Conservation (phyloP, 805 yeast genomes). For the Saccharomyces paradoxus region DNA sequence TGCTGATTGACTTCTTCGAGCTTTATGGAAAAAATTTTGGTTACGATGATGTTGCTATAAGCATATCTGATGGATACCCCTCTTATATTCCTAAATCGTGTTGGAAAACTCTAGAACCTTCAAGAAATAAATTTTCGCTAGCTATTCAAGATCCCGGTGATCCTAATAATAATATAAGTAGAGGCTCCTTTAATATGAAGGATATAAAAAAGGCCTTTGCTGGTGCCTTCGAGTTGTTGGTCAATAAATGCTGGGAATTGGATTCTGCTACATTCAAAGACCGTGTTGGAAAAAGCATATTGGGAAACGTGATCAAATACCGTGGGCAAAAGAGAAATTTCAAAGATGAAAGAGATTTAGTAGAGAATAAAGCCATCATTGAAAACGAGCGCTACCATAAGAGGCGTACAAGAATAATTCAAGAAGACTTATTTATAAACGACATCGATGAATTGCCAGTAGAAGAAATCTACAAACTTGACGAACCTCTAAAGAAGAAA, state of each 20-base stretch:
- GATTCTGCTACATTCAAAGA: conserved; percentile 56
- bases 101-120: conserved; percentile 38
- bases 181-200: conserved; percentile 74
- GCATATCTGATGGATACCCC: conserved; percentile 48
- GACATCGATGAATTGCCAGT: conserved; percentile 5
- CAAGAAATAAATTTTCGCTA: conserved; percentile 46
- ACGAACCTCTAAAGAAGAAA: conserved; percentile 14
- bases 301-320: conserved; percentile 72
- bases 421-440: conserved; percentile 19
- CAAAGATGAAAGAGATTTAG: conserved; percentile 61
- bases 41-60: conserved; percentile 67
- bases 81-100: conserved; percentile 50
- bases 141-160: conserved; percentile 90
- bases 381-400: conserved; percentile 28
- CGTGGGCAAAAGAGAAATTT: conserved; percentile 71
- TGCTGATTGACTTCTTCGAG: conserved; percentile 87
- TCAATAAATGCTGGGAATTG: conserved; percentile 67
- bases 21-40: conserved; percentile 85
- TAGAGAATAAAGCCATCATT: conserved; percentile 49
- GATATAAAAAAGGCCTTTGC: conserved; percentile 78
- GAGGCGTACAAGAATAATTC: conserved; percentile 18
- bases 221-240: conserved; percentile 75
- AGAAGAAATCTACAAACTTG: conserved; percentile 14
- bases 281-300: conserved; percentile 61
- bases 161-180: conserved; percentile 65